These are phyloP conservation scores for Holtermannia corniformis DNA, from an alignment of 768 basidiomycete species.

Conservation along the genomic window DNA sequence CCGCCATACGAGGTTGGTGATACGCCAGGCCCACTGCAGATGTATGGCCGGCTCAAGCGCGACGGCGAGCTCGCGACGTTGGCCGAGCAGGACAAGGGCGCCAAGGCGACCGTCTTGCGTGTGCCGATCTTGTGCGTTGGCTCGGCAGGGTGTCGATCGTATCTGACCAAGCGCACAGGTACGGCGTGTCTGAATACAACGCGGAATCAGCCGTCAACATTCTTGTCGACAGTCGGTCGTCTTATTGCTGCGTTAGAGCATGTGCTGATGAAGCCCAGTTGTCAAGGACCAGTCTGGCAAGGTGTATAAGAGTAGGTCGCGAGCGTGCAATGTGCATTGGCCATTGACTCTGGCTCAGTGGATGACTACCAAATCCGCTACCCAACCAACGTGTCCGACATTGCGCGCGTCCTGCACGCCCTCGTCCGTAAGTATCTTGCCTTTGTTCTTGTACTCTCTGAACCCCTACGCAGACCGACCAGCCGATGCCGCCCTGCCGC, in stretches of 20 bases:
- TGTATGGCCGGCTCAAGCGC: constrained; percentile 78
- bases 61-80: constrained; percentile 77
- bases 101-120: constrained; percentile 59
- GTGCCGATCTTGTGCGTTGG: constrained; percentile 73
- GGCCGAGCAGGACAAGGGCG: constrained; percentile 44
- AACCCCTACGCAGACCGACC: constrained; percentile 29
- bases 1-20: constrained; percentile 76
- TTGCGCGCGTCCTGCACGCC: constrained; percentile 72
- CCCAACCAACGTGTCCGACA: constrained; percentile 82
- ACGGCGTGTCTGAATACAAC: constrained; percentile 75
- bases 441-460: too few relatives aligned
- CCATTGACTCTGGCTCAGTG: constrained; percentile 43
- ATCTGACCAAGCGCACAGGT: constrained; percentile 46
- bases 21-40: constrained; percentile 69
- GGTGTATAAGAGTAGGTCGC: constrained; percentile 55
- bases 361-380: constrained; percentile 88
- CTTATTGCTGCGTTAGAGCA: not conserved
- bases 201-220: constrained; percentile 83
- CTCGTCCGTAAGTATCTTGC: constrained; percentile 51
- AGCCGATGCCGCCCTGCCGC: constrained; percentile 48
- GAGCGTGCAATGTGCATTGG: not conserved
- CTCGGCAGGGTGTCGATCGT: not conserved
- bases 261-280: constrained; percentile 36
- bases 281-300: constrained; percentile 80
- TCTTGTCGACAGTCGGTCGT: constrained; percentile 53